Conservation (phyloP, 352 stramenopile species). For the Phytopythium helicoides region DNA sequence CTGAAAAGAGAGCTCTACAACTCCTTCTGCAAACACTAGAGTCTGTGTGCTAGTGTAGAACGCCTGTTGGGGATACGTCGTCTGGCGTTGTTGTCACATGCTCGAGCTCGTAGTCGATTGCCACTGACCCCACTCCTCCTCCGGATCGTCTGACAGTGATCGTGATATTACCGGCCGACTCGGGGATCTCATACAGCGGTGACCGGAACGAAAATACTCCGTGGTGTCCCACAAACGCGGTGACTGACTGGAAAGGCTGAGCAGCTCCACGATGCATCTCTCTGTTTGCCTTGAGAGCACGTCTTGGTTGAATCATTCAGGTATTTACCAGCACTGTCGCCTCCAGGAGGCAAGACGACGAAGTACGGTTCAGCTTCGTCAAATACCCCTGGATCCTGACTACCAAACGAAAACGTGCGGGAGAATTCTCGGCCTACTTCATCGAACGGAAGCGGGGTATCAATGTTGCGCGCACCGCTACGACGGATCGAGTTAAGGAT, state of each 20-base stretch:
- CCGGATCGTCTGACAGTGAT: slow-evolving; percentile 86
- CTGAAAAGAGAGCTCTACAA: slow-evolving; percentile 86
- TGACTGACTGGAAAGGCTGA: slow-evolving; percentile 49
- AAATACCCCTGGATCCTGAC: slow-evolving; percentile 86
- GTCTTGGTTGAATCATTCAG: slow-evolving; percentile 57
- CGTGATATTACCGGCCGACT: slow-evolving; percentile 67
- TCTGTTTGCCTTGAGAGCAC: slow-evolving; percentile 57
- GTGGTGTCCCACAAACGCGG: slow-evolving; percentile 87
- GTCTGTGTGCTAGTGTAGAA: slow-evolving; percentile 85
- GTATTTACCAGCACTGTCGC: not conserved
- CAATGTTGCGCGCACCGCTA: slow-evolving; percentile 72
- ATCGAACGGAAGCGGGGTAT: slow-evolving; percentile 81
- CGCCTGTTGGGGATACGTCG: slow-evolving; percentile 83
- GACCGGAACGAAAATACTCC: slow-evolving; percentile 89
- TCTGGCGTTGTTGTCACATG: slow-evolving; percentile 69
- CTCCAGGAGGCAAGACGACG: slow-evolving; percentile 24
- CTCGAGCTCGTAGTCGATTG: slow-evolving; percentile 81
- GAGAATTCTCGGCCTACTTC: slow-evolving; percentile 90
- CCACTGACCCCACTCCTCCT: slow-evolving; percentile 75
- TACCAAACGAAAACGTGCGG: slow-evolving; percentile 89
- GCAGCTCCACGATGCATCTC: slow-evolving; percentile 74
- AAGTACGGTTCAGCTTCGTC: slow-evolving; percentile 90
- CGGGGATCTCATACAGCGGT: slow-evolving; percentile 79
- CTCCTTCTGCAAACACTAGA: slow-evolving; percentile 75
- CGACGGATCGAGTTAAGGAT: slow-evolving; percentile 90